Evolutionary conservation across 2,329 filamentous ascomycete species (phyloP).

Genomic region (Neonectria faginata): DNA sequence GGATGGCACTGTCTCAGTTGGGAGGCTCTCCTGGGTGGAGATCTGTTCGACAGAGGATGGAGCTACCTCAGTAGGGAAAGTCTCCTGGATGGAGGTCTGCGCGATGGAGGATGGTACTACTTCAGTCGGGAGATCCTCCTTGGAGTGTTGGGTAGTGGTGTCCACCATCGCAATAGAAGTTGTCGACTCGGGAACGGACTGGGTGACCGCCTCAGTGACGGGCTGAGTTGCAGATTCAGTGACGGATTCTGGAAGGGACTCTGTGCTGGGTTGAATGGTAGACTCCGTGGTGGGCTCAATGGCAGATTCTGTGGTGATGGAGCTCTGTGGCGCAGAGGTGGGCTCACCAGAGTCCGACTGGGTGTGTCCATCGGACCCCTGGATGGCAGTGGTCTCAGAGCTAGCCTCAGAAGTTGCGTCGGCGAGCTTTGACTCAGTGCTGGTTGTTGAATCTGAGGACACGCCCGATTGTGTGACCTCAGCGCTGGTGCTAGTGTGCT

Average conservation of each 20-base stretch:
- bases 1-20: neutral
- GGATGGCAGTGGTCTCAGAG: slow-evolving; percentile 7
- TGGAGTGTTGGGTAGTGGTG: neutral
- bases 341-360: neutral
- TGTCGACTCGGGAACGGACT: slow-evolving; percentile 1
- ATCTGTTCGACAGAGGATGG: neutral
- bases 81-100: no score
- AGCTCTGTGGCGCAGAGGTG: neutral
- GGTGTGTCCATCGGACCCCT: neutral
- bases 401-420: neutral
- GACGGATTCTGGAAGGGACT: neutral
- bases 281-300: neutral
- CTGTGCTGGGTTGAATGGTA: neutral
- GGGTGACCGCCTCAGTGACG: neutral
- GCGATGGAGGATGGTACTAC: neutral
- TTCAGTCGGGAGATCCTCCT: neutral
- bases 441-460: slow-evolving; percentile 3
- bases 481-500: slow-evolving; percentile 26
- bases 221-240: neutral
- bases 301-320: neutral
- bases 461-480: neutral
- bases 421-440: slow-evolving; percentile 12
- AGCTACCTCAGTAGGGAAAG: neutral
- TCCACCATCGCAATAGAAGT: neutral
- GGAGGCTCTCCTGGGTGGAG: slow-evolving; percentile 1